Evolutionary conservation across 192 early-diverging fungal genomes (phyloP).

Genomic region (Coemansia sp.): DNA sequence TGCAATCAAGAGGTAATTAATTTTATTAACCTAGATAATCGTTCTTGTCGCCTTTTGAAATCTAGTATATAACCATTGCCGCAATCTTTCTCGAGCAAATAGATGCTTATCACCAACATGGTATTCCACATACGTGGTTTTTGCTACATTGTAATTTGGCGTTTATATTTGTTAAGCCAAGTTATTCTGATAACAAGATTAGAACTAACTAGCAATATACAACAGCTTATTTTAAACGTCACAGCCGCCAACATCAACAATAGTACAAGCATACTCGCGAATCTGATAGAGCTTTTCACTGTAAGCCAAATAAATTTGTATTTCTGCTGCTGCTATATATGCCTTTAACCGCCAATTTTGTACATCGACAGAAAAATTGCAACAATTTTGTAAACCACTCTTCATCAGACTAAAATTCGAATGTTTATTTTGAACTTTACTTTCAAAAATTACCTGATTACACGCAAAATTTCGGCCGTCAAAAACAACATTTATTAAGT

Average conservation of each 20-base stretch:
- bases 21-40: background rate
- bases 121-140: background rate
- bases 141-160: background rate
- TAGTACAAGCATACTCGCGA: background rate
- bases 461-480: no score
- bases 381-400: background rate
- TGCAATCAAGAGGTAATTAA: no score
- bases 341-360: background rate
- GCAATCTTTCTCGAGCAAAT: background rate
- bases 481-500: no score
- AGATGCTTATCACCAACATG: background rate
- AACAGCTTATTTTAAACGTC: background rate
- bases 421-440: no score
- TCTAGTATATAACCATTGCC: no score
- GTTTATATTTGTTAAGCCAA: background rate
- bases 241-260: background rate
- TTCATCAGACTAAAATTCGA: background rate
- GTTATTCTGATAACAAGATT: background rate
- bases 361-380: background rate
- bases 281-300: background rate
- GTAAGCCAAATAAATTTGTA: background rate
- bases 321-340: background rate
- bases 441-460: no score
- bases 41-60: no score
- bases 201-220: background rate